Conservation (phyloP, 2,329 filamentous ascomycete species). For the Calonectria pseudoturangicola region DNA sequence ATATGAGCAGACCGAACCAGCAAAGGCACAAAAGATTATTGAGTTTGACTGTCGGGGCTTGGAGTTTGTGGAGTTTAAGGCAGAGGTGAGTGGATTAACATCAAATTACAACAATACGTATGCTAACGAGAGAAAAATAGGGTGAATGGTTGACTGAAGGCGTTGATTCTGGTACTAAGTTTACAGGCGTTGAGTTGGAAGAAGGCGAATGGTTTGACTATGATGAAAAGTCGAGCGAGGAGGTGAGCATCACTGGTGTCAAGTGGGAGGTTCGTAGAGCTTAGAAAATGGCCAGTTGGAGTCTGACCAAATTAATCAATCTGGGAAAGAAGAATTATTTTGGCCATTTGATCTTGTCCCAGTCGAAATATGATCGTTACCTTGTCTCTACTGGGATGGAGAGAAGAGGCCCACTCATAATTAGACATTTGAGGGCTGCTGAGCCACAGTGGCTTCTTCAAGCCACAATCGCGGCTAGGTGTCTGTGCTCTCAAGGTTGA, state of each 20-base stretch:
- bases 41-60: conserved; percentile 96
- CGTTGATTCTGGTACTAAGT: conserved; percentile 86
- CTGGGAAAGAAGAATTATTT: not conserved
- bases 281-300: not conserved
- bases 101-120: not conserved
- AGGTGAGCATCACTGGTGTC: conserved; percentile 93
- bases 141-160: conserved; percentile 94
- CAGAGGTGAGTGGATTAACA: conserved; percentile 78
- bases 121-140: conserved; percentile 64
- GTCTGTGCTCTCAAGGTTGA: conserved; percentile 41
- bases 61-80: conserved; percentile 92
- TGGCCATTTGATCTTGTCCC: not conserved
- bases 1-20: conserved; percentile 82
- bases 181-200: conserved; percentile 85
- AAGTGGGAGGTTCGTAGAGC: conserved; percentile 88
- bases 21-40: conserved; percentile 86
- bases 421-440: conserved; percentile 3
- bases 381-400: not conserved
- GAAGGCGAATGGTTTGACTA: conserved; percentile 99
- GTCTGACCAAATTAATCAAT: not conserved
- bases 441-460: conserved; percentile 21
- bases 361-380: not conserved
- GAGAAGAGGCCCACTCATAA: not conserved
- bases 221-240: conserved; percentile 92
- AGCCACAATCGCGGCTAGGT: conserved; percentile 26